Base-by-base conservation (phyloP, 2,329 filamentous ascomycete species). In the Ceratocystiopsis sp. region DNA sequence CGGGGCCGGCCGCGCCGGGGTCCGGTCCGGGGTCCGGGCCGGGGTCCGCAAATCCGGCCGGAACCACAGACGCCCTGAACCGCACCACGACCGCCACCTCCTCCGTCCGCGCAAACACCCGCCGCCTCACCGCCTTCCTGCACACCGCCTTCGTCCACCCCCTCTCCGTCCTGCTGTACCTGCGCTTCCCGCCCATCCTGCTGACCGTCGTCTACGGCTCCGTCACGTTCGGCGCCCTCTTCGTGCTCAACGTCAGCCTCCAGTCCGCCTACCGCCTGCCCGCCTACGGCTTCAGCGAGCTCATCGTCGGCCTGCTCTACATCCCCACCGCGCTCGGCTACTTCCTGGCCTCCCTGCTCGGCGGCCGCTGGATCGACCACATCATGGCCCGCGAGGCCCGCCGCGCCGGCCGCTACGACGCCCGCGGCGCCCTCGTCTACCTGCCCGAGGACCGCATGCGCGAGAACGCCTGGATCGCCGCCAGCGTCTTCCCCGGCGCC, bases 401-500 rank as follows among this genome's bases (percentile, higher is more conserved):
- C n/a, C 77, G 69, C 49, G 81, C 80, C 0, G 74, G 73, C 13
- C 67, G 82, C 19, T 80, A 78, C 52, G 80, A 84, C 50, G 69
- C 68, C 34, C 59, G 72, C 35, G 83, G 82, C 14, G 71, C 69
- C 46, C 63, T 84, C 17, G 62, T 84, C 11, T 80, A 75, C 53
- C 65, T 75, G 2, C 84, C 84, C 0, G 84, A 91, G 59, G 84
- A 93, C 57, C 72, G 84, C 13, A 83, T 91, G 73, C 68, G 78
- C 37, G 80, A 89, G 55, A 91, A 93, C 55, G 80, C 80, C 3
- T 89, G 79, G 79, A 59, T 87, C 1, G 80, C 79, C 3, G 78
- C 78, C 1, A 64, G 75, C 4, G 51, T 87, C 38, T 87, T 81
- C 51, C 84, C 84, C 0, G 65, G 67, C 0, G 78, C 77, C 0